Evolutionary conservation across 768 basidiomycete genomes (phyloP).

Genomic region (Lentinus tigrinus): DNA sequence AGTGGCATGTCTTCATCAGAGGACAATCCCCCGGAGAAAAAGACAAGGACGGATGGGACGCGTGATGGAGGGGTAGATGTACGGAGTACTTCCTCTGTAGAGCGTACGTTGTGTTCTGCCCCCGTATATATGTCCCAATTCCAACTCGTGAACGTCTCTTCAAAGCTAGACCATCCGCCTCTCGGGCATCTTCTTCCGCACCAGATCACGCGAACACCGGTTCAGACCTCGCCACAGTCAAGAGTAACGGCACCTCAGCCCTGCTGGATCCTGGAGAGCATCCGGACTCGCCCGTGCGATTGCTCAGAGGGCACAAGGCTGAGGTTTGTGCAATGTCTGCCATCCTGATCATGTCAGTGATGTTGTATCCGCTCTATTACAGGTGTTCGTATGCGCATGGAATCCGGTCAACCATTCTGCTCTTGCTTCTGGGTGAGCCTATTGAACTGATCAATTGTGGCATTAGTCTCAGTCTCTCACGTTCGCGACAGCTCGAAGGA

Average conservation of each 20-base stretch:
- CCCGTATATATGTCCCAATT: not conserved
- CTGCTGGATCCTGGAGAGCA: not conserved
- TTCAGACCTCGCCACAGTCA: not conserved
- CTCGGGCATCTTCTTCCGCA: constrained; percentile 26
- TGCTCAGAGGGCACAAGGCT: constrained; percentile 44
- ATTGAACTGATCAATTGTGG: not conserved
- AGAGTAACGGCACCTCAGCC: not conserved
- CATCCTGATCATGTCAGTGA: not conserved
- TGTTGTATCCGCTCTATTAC: not conserved
- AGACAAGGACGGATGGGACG: constrained; percentile 41
- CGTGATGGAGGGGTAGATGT: constrained; percentile 2
- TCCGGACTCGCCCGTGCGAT: not conserved
- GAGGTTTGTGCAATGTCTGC: constrained; percentile 12
- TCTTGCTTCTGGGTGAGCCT: constrained; percentile 72
- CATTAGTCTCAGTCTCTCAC: not conserved
- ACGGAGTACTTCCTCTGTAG: constrained; percentile 1
- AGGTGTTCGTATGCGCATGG: constrained; percentile 84
- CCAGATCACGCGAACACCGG: not conserved
- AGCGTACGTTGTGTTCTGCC: constrained; percentile 11
- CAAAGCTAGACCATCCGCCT: constrained; percentile 3
- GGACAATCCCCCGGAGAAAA: constrained; percentile 58
- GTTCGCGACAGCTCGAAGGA: constrained; percentile 62
- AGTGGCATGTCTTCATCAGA: constrained; percentile 15
- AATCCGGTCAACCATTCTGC: constrained; percentile 60
- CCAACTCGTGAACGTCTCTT: not conserved